Conservation (phyloP, 306 rosid genomes). For the Ceratonia siliqua region DNA sequence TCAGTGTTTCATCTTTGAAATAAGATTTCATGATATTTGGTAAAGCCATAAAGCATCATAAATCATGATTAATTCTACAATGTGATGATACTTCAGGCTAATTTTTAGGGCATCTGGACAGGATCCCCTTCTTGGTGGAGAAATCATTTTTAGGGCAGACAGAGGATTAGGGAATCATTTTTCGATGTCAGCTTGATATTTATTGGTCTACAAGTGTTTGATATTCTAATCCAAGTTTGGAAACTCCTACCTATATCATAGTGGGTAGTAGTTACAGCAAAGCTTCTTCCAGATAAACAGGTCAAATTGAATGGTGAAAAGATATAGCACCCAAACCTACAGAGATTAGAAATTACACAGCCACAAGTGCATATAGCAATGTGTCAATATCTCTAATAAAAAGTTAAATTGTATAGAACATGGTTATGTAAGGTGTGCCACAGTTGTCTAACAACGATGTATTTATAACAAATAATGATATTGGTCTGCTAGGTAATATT, state of each 20-base stretch:
- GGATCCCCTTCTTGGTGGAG: no score
- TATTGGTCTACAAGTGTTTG: background rate
- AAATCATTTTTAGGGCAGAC: conserved; percentile 3
- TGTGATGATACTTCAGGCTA: background rate
- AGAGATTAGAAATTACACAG: background rate
- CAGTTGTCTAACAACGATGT: conserved; percentile 28
- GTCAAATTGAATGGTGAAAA: conserved; percentile 15
- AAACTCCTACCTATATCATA: background rate
- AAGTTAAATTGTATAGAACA: background rate
- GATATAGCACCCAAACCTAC: conserved; percentile 5
- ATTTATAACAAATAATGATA: background rate
- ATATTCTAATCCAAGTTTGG: background rate
- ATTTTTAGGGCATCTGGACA: no score
- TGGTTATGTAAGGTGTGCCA: background rate
- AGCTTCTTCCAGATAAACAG: conserved; percentile 2
- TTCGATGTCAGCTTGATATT: background rate
- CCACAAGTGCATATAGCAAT: background rate
- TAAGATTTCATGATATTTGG: background rate
- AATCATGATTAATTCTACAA: background rate
- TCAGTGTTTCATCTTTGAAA: background rate
- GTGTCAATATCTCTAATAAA: background rate
- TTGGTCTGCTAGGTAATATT: background rate
- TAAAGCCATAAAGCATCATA: background rate
- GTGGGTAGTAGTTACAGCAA: background rate
- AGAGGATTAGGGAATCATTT: conserved; percentile 11